These are phyloP conservation scores for Aspergillus floridensis DNA, from an alignment of 2,329 filamentous ascomycete genomes.

Conservation along the genomic window DNA sequence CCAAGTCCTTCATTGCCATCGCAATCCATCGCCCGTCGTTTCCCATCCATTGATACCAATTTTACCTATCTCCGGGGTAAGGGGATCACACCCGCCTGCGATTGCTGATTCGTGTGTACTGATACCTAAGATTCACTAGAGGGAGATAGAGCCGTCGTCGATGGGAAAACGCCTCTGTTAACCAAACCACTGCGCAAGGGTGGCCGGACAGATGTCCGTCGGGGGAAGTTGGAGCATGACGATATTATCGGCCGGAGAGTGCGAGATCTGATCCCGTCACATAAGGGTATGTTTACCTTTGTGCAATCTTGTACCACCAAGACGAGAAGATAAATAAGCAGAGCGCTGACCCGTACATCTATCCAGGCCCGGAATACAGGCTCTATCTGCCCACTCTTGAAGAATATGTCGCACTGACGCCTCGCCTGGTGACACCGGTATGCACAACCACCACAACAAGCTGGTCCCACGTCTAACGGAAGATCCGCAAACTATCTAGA, in stretches of 20 bases:
- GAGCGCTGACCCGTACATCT: background rate
- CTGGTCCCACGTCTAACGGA: slow-evolving; percentile 1
- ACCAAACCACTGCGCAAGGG: slow-evolving; percentile 42
- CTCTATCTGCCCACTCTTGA: slow-evolving; percentile 66
- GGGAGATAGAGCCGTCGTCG: slow-evolving; percentile 44
- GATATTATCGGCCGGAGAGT: slow-evolving; percentile 63
- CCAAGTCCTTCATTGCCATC: background rate
- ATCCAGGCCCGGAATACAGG: slow-evolving; percentile 49
- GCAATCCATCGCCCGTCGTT: slow-evolving; percentile 11
- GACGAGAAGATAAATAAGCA: background rate
- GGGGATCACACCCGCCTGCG: background rate
- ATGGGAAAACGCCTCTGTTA: slow-evolving; percentile 40
- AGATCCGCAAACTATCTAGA: slow-evolving; percentile 41
- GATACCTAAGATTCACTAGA: slow-evolving; percentile 26
- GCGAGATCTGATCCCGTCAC: slow-evolving; percentile 59
- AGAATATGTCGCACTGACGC: slow-evolving; percentile 68
- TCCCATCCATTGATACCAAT: slow-evolving; percentile 36
- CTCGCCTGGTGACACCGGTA: slow-evolving; percentile 73
- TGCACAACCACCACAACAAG: slow-evolving; percentile 20
- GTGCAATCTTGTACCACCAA: background rate
- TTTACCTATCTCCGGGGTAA: slow-evolving; percentile 41
- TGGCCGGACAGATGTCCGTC: slow-evolving; percentile 34
- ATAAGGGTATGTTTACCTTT: slow-evolving; percentile 40
- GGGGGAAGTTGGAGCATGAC: slow-evolving; percentile 43
- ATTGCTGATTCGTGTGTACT: background rate